A percentile compares a stretch with the other conserved stretches of the same genome.
Evolutionary conservation across 768 basidiomycete genomes (phyloP).

Genomic region (Tricholoma saponaceum): DNA sequence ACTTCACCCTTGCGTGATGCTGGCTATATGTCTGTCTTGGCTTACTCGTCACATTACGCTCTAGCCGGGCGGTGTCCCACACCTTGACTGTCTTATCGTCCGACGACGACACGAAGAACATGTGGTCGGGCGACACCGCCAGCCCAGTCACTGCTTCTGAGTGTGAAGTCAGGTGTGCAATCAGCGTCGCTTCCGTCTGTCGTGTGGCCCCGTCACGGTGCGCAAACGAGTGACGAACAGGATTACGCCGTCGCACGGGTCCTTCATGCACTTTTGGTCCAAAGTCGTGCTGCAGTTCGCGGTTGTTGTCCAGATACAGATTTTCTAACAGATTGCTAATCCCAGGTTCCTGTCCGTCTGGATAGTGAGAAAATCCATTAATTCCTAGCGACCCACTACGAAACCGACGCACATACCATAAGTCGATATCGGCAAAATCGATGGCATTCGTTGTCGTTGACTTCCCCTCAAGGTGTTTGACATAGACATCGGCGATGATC

Average conservation of each 20-base stretch:
- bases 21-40: conserved; percentile 62
- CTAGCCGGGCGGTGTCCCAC: conserved; percentile 91
- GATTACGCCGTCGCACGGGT: conserved; percentile 71
- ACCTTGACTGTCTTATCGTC: conserved; percentile 92
- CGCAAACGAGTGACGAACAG: conserved; percentile 63
- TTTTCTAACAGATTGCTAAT: conserved; percentile 88
- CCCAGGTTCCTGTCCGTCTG: conserved; percentile 88
- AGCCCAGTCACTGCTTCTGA: conserved; percentile 74
- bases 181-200: conserved; percentile 72
- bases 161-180: conserved; percentile 84
- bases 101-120: conserved; percentile 92
- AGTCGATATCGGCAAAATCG: conserved; percentile 60
- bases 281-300: conserved; percentile 86
- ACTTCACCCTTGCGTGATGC: conserved; percentile 58
- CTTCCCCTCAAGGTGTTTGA: conserved; percentile 50
- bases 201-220: conserved; percentile 58
- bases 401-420: conserved; percentile 49
- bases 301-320: conserved; percentile 81
- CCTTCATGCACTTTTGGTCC: conserved; percentile 85
- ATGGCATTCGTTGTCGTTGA: conserved; percentile 44
- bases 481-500: conserved; percentile 71
- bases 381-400: background rate
- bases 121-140: conserved; percentile 88
- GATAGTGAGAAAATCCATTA: background rate
- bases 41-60: conserved; percentile 90